These are phyloP conservation scores for Microbotryum violaceum DNA, from an alignment of 1,284 basidiomycete genomes.

Conservation along the genomic window DNA sequence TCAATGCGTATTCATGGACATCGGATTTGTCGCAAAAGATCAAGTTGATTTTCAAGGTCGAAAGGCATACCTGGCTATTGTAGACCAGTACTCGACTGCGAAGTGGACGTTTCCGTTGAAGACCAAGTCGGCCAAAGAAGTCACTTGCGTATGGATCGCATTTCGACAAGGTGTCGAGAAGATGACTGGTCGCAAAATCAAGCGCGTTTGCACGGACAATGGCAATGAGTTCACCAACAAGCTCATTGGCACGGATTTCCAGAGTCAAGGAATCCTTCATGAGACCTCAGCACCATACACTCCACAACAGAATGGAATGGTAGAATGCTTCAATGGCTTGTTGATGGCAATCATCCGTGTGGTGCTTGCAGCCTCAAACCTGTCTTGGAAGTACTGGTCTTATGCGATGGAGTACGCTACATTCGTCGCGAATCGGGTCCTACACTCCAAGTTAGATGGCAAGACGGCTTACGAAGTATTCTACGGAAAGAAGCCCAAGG, in stretches of 20 bases:
- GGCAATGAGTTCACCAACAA: slow-evolving; percentile 19
- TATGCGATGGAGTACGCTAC: not conserved
- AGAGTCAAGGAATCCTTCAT: slow-evolving; percentile 7
- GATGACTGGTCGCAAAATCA: no score
- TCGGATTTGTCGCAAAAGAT: not conserved
- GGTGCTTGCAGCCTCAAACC: not conserved
- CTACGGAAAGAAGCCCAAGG: not conserved
- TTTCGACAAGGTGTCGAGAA: no score
- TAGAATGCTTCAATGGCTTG: not conserved
- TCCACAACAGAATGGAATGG: slow-evolving; percentile 14
- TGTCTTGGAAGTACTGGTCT: not conserved
- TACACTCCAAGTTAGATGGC: not conserved
- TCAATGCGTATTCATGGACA: not conserved
- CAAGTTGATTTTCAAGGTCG: not conserved
- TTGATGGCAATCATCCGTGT: not conserved
- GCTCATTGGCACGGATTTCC: slow-evolving; percentile 1
- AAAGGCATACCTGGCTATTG: not conserved
- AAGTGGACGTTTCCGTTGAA: not conserved
- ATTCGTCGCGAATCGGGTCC: not conserved
- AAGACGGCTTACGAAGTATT: not conserved
- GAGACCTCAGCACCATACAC: slow-evolving; percentile 11
- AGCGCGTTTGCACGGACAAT: slow-evolving; percentile 6
- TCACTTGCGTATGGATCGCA: no score
- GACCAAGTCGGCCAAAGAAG: not conserved
- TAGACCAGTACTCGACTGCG: not conserved